A percentile compares a stretch with the other conserved stretches of the same genome.
Evolutionary conservation across 2,329 filamentous ascomycete species (phyloP).

Genomic region (Drechslerella coelobrocha): DNA sequence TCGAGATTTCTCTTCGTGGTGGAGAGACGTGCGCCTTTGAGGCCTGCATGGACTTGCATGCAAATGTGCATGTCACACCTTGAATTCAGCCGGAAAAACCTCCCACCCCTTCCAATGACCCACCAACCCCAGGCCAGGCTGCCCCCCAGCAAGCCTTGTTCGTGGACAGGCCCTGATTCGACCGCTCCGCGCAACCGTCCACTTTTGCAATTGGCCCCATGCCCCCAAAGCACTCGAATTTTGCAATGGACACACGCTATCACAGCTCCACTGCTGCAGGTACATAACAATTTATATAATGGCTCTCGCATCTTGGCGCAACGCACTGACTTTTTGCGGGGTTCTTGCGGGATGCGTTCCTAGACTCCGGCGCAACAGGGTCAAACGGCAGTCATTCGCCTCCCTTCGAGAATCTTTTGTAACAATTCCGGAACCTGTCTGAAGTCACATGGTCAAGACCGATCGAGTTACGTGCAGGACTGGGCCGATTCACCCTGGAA

Average conservation of each 20-base stretch:
- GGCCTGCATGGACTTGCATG: background rate
- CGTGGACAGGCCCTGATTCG: slow-evolving; percentile 27
- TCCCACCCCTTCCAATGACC: slow-evolving; percentile 13
- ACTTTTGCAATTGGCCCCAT: no score
- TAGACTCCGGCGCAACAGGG: slow-evolving; percentile 36
- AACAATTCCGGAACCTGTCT: background rate
- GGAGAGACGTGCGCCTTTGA: background rate
- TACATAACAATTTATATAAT: background rate
- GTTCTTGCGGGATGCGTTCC: slow-evolving; percentile 37
- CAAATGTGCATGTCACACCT: background rate
- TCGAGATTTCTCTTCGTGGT: background rate
- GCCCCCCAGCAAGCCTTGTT: slow-evolving; percentile 36
- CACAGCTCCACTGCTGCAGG: slow-evolving; percentile 36
- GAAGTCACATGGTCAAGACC: background rate
- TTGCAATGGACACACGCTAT: no score
- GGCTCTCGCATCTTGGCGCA: background rate
- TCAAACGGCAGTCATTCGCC: no score
- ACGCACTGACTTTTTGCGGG: slow-evolving; percentile 7
- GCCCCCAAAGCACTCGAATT: no score
- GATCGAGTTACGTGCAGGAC: background rate
- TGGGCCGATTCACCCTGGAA: background rate
- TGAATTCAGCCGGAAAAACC: slow-evolving; percentile 51
- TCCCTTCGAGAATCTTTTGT: background rate
- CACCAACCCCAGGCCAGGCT: slow-evolving; percentile 26
- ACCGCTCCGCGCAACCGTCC: slow-evolving; percentile 48